Evolutionary conservation across 805 yeast genomes (phyloP).

Genomic region (Metschnikowia henanensis): DNA sequence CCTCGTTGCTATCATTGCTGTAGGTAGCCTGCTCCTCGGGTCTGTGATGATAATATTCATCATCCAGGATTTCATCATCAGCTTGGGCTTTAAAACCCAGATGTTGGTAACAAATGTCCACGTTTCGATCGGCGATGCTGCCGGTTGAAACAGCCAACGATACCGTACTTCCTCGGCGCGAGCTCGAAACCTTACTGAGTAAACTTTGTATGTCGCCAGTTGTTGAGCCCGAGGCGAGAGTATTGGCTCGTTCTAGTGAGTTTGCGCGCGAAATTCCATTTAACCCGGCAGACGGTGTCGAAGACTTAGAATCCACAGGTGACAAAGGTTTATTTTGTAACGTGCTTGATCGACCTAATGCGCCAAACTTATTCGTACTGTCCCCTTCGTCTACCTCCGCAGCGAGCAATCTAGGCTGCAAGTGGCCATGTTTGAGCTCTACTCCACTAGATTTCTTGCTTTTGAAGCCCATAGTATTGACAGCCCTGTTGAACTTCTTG

Average conservation of each 20-base stretch:
- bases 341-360: slow-evolving; percentile 10
- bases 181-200: slow-evolving; percentile 17
- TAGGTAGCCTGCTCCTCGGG: slow-evolving; percentile 12
- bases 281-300: slow-evolving; percentile 12
- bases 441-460: slow-evolving; percentile 42
- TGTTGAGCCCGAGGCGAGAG: slow-evolving; percentile 24
- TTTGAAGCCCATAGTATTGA: slow-evolving; percentile 8
- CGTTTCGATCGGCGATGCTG: slow-evolving; percentile 23
- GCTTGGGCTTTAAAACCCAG: slow-evolving; percentile 35
- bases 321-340: slow-evolving; percentile 11
- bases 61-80: slow-evolving; percentile 24
- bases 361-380: slow-evolving; percentile 15
- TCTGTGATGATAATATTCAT: slow-evolving; percentile 7
- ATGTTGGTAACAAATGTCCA: slow-evolving; percentile 42
- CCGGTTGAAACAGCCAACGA: slow-evolving; percentile 30
- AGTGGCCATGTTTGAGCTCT: slow-evolving; percentile 61
- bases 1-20: slow-evolving; percentile 27
- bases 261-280: slow-evolving; percentile 23
- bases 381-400: slow-evolving; percentile 65
- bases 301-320: slow-evolving; percentile 16
- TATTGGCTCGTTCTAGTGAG: slow-evolving; percentile 34
- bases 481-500: slow-evolving; percentile 18
- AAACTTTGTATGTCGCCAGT: slow-evolving; percentile 22
- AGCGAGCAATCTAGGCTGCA: slow-evolving; percentile 67
- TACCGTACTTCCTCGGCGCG: slow-evolving; percentile 21